Evolutionary conservation across 1,284 basidiomycete species (phyloP).

Genomic region (Ustilago cynodontis): DNA sequence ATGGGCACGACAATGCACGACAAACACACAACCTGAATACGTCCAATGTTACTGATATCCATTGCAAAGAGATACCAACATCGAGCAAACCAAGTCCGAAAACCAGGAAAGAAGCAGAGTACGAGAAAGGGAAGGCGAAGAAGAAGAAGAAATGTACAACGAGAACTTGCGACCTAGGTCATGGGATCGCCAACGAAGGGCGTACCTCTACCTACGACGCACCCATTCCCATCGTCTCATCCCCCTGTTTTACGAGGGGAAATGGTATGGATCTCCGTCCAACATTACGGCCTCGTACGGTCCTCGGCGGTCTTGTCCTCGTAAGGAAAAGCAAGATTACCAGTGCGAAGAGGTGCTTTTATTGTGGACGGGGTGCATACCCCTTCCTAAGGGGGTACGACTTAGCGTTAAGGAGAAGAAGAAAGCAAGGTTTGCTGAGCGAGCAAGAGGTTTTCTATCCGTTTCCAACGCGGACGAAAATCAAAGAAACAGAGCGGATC

Average conservation of each 20-base stretch:
- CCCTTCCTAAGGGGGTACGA: conserved; percentile 43
- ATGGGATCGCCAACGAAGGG: conserved; percentile 50
- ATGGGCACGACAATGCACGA: too few relatives aligned
- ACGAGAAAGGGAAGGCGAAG: not conserved
- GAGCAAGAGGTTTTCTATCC: conserved; percentile 15
- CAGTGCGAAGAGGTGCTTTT: conserved; percentile 61
- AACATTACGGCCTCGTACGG: conserved; percentile 60
- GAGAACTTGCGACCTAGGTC: conserved; percentile 55
- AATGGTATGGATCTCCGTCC: conserved; percentile 54
- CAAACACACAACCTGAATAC: too few relatives aligned
- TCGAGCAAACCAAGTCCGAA: not conserved
- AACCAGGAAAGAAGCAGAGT: not conserved
- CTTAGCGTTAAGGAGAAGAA: conserved; percentile 54
- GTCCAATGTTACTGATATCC: not conserved
- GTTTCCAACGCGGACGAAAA: too few relatives aligned
- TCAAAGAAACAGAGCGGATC: too few relatives aligned
- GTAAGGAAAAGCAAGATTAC: conserved; percentile 13
- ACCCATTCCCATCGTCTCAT: conserved; percentile 59
- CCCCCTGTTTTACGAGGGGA: not conserved
- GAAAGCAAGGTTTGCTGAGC: conserved; percentile 11
- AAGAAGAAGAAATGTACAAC: conserved; percentile 44
- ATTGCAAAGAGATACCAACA: not conserved
- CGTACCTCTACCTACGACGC: conserved; percentile 45
- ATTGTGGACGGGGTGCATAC: conserved; percentile 55
- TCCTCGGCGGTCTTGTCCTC: conserved; percentile 44